phyloP scores from a whole-genome alignment of 352 stramenopile genomes.

The Phytophthora cactorum region DNA sequence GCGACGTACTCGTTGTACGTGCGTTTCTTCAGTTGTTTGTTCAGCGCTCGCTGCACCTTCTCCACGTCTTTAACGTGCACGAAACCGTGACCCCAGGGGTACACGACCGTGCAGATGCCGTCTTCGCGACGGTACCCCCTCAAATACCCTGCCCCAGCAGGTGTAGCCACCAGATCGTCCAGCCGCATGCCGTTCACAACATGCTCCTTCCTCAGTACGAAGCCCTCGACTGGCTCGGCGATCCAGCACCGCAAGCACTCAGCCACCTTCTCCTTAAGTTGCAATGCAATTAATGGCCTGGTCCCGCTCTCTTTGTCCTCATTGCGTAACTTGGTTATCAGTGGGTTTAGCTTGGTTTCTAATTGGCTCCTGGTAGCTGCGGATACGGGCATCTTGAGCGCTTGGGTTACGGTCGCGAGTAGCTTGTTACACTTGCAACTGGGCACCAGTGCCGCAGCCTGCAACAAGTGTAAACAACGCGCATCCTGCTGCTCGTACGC shows the following conservation, averaged over 20 bases:
- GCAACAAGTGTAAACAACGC: conserved; percentile 76
- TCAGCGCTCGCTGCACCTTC: conserved; percentile 44
- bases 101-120: conserved; percentile 71
- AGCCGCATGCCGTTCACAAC: conserved; percentile 64
- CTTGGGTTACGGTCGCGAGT: conserved; percentile 49
- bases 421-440: conserved; percentile 66
- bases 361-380: conserved; percentile 42
- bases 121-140: conserved; percentile 63
- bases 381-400: conserved; percentile 52
- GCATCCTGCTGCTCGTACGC: conserved; percentile 67
- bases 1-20: conserved; percentile 56
- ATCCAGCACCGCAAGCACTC: conserved; percentile 75
- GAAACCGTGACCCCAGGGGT: conserved; percentile 78
- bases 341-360: conserved; percentile 35
- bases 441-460: conserved; percentile 64
- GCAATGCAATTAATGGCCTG: conserved; percentile 51
- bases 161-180: conserved; percentile 74
- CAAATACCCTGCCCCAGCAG: conserved; percentile 64
- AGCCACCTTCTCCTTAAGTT: conserved; percentile 74
- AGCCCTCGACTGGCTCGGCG: conserved; percentile 71
- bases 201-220: conserved; percentile 71
- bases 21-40: conserved; percentile 52
- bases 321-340: conserved; percentile 25
- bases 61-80: conserved; percentile 65
- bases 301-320: conserved; percentile 10